These are phyloP conservation scores for Potentilla sterilis DNA, from an alignment of 306 rosid genomes.

Conservation along the genomic window DNA sequence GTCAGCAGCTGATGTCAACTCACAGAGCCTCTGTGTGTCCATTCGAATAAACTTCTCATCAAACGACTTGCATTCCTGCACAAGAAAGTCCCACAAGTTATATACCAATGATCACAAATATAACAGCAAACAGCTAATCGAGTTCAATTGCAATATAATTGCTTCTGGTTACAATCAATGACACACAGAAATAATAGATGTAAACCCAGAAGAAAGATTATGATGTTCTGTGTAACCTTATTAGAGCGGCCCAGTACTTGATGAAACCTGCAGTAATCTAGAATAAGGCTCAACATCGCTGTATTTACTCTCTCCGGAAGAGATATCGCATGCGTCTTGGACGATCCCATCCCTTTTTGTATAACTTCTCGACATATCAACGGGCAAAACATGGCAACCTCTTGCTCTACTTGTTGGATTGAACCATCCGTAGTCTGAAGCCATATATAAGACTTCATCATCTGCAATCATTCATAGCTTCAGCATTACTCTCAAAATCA, in stretches of 20 bases:
- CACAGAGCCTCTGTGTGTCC: conserved; percentile 77
- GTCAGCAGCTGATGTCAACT: conserved; percentile 81
- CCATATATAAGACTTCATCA: conserved; percentile 88
- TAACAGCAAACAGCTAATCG: background rate
- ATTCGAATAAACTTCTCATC: conserved; percentile 71
- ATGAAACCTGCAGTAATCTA: conserved; percentile 81
- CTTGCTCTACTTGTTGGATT: conserved; percentile 85
- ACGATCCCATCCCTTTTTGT: conserved; percentile 74
- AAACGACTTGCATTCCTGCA: conserved; percentile 68
- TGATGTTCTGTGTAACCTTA: conserved; percentile 44
- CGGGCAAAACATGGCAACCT: conserved; percentile 92
- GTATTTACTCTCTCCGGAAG: conserved; percentile 81
- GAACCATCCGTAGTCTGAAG: conserved; percentile 85
- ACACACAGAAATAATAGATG: background rate
- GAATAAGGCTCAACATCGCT: conserved; percentile 69
- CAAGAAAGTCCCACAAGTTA: background rate
- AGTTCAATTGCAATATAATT: background rate
- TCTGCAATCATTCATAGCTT: background rate
- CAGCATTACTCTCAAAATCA: background rate
- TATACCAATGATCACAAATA: background rate
- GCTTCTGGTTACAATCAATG: background rate
- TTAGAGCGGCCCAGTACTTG: conserved; percentile 79
- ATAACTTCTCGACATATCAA: conserved; percentile 73
- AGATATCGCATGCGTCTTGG: conserved; percentile 75
- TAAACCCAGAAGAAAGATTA: background rate